Percentiles rank a stretch among this genome's conserved stretches.
These are phyloP conservation scores for Ascochyta viciae-villosae DNA, from an alignment of 2,329 filamentous ascomycete genomes.

Conservation along the genomic window DNA sequence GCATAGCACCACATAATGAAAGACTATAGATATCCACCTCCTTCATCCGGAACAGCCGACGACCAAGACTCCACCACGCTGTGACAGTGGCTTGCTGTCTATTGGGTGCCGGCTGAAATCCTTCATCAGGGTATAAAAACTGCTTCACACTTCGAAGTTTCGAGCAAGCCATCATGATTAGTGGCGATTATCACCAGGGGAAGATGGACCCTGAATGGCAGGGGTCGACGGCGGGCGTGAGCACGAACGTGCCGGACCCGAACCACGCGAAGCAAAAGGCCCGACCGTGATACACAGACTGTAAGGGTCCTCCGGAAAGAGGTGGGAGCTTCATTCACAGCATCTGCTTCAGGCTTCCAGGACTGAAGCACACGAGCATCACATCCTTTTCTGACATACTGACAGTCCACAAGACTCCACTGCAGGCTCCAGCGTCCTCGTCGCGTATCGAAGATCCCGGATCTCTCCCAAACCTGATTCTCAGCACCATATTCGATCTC, in stretches of 20 bases:
- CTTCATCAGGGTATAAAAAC: not conserved
- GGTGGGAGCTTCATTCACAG: not conserved
- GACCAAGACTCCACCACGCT: not conserved
- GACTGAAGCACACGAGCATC: not conserved
- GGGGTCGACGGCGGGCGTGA: conserved; percentile 2
- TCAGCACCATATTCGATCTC: conserved; percentile 11
- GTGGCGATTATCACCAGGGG: conserved; percentile 21
- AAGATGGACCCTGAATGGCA: conserved; percentile 15
- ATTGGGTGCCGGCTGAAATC: not conserved
- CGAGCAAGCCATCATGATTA: conserved; percentile 8
- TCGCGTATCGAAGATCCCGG: conserved; percentile 7
- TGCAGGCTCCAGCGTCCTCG: not conserved
- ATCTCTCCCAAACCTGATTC: conserved; percentile 2
- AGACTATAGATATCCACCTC: not conserved
- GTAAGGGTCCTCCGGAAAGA: not conserved
- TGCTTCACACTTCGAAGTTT: conserved; percentile 4
- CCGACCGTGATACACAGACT: not conserved
- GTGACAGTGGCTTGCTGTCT: not conserved
- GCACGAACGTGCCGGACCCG: conserved; percentile 8
- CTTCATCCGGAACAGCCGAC: conserved; percentile 8
- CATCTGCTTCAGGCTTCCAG: not conserved
- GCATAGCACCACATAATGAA: not conserved
- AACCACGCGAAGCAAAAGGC: not conserved
- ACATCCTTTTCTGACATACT: not conserved
- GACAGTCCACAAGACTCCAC: not conserved